Percentiles rank a stretch among this genome's conserved stretches.
These are phyloP conservation scores for Tylopilus felleus DNA, from an alignment of 768 basidiomycete species.

Conservation along the genomic window DNA sequence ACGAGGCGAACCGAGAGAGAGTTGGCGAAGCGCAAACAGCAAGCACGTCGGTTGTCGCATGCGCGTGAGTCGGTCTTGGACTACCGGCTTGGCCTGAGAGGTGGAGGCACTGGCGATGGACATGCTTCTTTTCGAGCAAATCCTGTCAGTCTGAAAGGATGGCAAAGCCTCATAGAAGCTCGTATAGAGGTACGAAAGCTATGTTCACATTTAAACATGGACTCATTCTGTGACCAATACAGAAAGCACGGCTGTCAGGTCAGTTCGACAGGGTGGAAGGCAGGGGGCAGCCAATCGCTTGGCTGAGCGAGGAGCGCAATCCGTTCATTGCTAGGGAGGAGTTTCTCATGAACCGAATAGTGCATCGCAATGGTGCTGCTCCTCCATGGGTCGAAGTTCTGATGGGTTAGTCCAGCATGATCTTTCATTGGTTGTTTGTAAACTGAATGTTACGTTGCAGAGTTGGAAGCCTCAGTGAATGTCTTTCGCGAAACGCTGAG, in stretches of 20 bases:
- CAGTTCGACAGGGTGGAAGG: conserved; percentile 72
- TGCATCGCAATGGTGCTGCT: conserved; percentile 75
- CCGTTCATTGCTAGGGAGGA: conserved; percentile 74
- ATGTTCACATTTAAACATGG: background rate
- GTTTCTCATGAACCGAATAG: conserved; percentile 82
- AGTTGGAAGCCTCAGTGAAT: conserved; percentile 59
- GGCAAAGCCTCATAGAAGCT: conserved; percentile 74
- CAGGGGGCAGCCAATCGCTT: conserved; percentile 49
- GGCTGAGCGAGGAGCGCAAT: conserved; percentile 47
- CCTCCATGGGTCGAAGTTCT: conserved; percentile 89
- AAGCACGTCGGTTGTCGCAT: conserved; percentile 52
- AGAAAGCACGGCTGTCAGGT: conserved; percentile 68
- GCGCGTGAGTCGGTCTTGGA: conserved; percentile 76
- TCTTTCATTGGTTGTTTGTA: background rate
- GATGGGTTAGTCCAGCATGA: conserved; percentile 42
- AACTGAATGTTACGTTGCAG: conserved; percentile 33
- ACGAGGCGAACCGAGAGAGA: conserved; percentile 47
- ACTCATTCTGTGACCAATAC: conserved; percentile 2
- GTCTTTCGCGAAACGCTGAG: conserved; percentile 64
- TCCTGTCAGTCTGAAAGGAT: conserved; percentile 67
- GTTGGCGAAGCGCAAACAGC: conserved; percentile 46
- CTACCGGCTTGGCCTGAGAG: conserved; percentile 62
- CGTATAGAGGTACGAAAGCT: conserved; percentile 62
- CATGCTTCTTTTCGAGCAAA: conserved; percentile 37
- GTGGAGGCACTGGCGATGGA: conserved; percentile 4